Conservation (phyloP, 768 basidiomycete species). For the Leccinum disarticulatum region DNA sequence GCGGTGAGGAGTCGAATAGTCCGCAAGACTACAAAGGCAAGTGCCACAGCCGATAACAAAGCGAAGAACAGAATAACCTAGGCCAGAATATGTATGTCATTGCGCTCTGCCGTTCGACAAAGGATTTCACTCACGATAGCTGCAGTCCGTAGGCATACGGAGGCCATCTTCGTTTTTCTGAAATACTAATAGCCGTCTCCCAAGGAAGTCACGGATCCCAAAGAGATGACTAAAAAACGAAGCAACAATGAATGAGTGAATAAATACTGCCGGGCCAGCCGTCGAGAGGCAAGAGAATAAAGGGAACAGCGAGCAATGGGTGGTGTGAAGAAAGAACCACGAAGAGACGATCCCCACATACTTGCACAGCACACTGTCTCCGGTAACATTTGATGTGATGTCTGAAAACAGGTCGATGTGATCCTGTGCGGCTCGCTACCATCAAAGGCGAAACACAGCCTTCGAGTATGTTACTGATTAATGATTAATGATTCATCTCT, state of each 20-base stretch:
- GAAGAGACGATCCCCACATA: not conserved
- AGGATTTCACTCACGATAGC: conserved; percentile 20
- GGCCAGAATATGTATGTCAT: not conserved
- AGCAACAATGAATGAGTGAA: conserved; percentile 5
- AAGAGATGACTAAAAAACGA: not conserved
- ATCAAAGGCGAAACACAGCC: conserved; percentile 21
- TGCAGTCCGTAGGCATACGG: conserved; percentile 13
- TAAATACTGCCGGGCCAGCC: conserved; percentile 23
- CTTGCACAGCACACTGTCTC: not conserved
- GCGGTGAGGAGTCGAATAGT: conserved; percentile 46
- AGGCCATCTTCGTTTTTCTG: conserved; percentile 6
- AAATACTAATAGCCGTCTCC: not conserved
- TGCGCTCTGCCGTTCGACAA: not conserved
- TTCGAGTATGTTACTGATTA: too few relatives aligned
- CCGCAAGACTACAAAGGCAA: conserved; percentile 50
- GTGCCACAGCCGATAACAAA: conserved; percentile 50
- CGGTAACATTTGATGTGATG: conserved; percentile 9
- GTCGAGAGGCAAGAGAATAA: conserved; percentile 31
- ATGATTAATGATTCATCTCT: not conserved
- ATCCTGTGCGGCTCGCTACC: conserved; percentile 14
- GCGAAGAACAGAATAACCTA: conserved; percentile 54
- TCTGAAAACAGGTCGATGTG: not conserved
- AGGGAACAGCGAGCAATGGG: conserved; percentile 10
- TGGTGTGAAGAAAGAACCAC: conserved; percentile 19
- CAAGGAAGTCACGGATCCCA: not conserved